Percentiles rank a stretch among this genome's conserved stretches.
phyloP scores from a whole-genome alignment of 1,139 yeast genomes.

The Magnusiomyces fungicola region DNA sequence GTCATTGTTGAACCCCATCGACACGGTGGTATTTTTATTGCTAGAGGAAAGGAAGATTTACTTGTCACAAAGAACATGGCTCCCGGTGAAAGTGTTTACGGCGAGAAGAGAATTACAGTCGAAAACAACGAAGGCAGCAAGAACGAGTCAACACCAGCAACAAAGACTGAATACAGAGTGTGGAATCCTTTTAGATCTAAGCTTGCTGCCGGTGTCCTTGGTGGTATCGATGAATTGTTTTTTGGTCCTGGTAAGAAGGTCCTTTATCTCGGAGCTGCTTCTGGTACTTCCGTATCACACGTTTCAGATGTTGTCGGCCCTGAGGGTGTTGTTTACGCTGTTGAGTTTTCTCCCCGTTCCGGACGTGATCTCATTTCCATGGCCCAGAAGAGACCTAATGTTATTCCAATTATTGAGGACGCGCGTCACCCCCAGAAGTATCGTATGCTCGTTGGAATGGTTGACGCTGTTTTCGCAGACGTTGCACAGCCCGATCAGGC shows the following conservation, averaged over 20 bases:
- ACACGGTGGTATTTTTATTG: conserved; percentile 16
- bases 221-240: conserved; percentile 94
- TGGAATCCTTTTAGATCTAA: conserved; percentile 99
- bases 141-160: conserved; percentile 70
- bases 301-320: conserved; percentile 98
- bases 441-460: conserved; percentile 98
- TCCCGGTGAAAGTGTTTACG: conserved; percentile 82
- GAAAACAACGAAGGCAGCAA: conserved; percentile 89
- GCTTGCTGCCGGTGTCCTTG: conserved; percentile 99
- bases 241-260: conserved; percentile 98
- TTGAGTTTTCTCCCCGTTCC: conserved; percentile 98
- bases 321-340: conserved; percentile 97
- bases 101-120: conserved; percentile 91
- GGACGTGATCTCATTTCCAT: conserved; percentile 98
- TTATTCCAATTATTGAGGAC: conserved; percentile 97
- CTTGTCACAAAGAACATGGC: conserved; percentile 93
- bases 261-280: conserved; percentile 96
- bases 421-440: conserved; percentile 99
- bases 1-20: conserved; percentile 67
- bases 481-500: conserved; percentile 99
- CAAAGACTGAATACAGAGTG: conserved; percentile 93
- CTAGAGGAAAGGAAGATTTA: conserved; percentile 89
- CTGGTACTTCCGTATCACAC: conserved; percentile 98
- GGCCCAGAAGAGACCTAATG: conserved; percentile 99
- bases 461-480: conserved; percentile 96